Evolutionary conservation across 345 rosid species (phyloP).

Genomic region (Arabidopsis suecica): DNA sequence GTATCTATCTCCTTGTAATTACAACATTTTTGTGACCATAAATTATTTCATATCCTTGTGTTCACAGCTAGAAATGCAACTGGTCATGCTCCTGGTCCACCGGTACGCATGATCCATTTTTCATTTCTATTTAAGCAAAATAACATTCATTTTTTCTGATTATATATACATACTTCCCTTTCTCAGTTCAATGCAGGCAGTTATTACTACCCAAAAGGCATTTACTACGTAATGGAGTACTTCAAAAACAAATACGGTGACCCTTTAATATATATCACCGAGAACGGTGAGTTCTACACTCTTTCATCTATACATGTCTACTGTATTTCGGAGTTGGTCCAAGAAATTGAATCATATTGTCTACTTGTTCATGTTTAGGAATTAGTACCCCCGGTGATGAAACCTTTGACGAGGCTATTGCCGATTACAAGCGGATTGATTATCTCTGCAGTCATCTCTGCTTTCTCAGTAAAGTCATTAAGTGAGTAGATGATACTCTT

Average conservation of each 20-base stretch:
- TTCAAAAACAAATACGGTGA: slow-evolving; percentile 4
- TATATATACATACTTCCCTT: not conserved
- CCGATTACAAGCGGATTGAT: slow-evolving; percentile 25
- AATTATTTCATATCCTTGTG: not conserved
- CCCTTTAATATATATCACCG: slow-evolving; percentile 34
- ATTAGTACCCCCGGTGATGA: slow-evolving; percentile 6
- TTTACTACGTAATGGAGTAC: slow-evolving; percentile 7
- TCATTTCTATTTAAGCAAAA: not conserved
- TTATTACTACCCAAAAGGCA: slow-evolving; percentile 35
- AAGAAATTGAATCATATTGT: slow-evolving; percentile 2
- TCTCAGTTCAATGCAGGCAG: not conserved
- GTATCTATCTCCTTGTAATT: not conserved
- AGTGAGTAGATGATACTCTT: slow-evolving; percentile 20
- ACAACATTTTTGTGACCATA: slow-evolving; percentile 8
- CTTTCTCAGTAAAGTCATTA: slow-evolving; percentile 31
- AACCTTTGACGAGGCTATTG: not conserved
- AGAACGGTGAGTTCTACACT: slow-evolving; percentile 31
- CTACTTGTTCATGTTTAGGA: slow-evolving; percentile 12
- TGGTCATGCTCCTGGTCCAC: slow-evolving; percentile 16
- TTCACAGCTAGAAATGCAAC: not conserved
- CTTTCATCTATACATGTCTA: not conserved
- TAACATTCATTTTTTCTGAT: not conserved
- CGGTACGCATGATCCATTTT: slow-evolving; percentile 22
- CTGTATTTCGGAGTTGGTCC: not conserved
- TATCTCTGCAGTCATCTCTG: slow-evolving; percentile 41